Evolutionary conservation across 192 early-diverging fungal species (phyloP), one percentile per base, ranked within the genome.

Genomic region (Entomortierella lignicola): DNA sequence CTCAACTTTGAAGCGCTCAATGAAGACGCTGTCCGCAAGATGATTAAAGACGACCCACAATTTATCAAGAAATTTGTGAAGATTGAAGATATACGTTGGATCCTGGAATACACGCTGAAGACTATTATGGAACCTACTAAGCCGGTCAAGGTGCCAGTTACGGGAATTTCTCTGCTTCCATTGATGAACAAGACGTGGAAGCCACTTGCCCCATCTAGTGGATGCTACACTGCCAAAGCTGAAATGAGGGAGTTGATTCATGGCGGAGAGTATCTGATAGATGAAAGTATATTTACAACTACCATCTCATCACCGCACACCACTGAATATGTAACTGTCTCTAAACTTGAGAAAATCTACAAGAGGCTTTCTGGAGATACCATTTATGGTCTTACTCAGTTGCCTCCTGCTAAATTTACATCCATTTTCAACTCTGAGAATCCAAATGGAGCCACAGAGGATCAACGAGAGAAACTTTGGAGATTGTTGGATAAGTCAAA

Each of bases 181-280:
- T 25, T 73, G 48, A 30, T 42, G 17, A 44, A 73, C 44, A 54
- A 54, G 11, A 29, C 48, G 11, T 73, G 71, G 71, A 60, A 34
- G 39, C 37, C 15, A 0, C 55, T 73, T 2, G 0, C 2, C 6
- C 43, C 44, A 7, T 23, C 43, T 3, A 26, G 60, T 5, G 20
- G 6, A 0, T 58, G 55, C 32, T 58, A 58, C 55, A 41, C 34
- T n/a, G 61, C 54, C 21, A 30, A 23, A 0, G 1, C 41, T 11
- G 55, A 63, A 3, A 23, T 58, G 5, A n/a, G 42, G 25, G 23
- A 56, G 0, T 30, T 72, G 30, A 57, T 72, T 31, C 34, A 50
- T 5, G 60, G 52, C 2, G 29, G 25, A 13, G 25, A 62, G 15
- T 12, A 52, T 0, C 52, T 71, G 8, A 29, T 71, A 37, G 56